Conservation (phyloP, 2,329 filamentous ascomycete genomes). For the Diaporthe sp. region DNA sequence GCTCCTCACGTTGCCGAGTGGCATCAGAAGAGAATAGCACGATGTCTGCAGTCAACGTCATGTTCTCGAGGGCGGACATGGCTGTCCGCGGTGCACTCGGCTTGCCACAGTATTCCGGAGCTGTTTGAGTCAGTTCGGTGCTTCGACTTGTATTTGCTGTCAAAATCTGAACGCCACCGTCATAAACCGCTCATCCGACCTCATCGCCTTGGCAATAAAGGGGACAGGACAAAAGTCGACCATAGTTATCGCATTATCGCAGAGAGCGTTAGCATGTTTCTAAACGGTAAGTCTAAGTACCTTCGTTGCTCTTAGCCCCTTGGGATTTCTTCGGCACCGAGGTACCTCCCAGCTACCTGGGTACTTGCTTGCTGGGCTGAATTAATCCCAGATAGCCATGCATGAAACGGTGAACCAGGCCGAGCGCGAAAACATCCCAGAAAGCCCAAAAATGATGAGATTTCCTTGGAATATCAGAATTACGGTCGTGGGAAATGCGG, state of each 20-base stretch:
- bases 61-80: slow-evolving; percentile 2
- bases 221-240: neutral
- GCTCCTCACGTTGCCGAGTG: slow-evolving; percentile 1
- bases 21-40: slow-evolving; percentile 24
- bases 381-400: slow-evolving; percentile 12
- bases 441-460: slow-evolving; percentile 28
- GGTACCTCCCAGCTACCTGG: slow-evolving; percentile 10
- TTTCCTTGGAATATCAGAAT: slow-evolving; percentile 34
- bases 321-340: neutral
- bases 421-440: slow-evolving; percentile 28
- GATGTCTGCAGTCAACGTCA: slow-evolving; percentile 25
- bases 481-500: slow-evolving; percentile 38
- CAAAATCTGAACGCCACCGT: slow-evolving; percentile 33
- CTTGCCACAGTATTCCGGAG: slow-evolving; percentile 30
- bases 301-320: neutral
- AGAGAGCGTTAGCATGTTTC: neutral
- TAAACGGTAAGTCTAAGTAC: neutral
- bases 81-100: neutral
- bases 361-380: neutral
- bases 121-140: slow-evolving; percentile 32
- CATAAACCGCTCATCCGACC: slow-evolving; percentile 18
- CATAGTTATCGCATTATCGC: neutral
- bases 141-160: neutral
- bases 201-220: neutral
- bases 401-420: slow-evolving; percentile 24